These are phyloP conservation scores for Candida tammaniensis DNA, from an alignment of 805 yeast species.

Conservation along the genomic window DNA sequence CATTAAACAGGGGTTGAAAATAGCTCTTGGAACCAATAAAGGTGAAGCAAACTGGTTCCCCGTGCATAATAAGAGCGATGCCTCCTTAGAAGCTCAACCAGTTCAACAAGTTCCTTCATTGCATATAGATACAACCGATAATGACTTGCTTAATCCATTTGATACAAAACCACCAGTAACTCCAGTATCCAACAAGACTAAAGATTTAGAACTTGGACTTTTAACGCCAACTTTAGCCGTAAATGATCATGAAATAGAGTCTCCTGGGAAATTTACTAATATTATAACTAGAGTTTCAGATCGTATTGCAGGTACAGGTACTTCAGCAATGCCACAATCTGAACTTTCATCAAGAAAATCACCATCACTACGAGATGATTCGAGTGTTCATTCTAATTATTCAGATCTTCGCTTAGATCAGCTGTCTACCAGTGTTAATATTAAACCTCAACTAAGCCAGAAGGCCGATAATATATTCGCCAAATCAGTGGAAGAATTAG, in stretches of 20 bases:
- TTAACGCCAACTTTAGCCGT: conserved; percentile 11
- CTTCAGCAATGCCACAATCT: conserved; percentile 5
- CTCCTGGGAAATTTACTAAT: conserved; percentile 24
- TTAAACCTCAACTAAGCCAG: conserved; percentile 4
- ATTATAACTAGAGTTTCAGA: conserved; percentile 28
- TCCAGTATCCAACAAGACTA: conserved; percentile 7
- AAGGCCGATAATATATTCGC: too few species aligned
- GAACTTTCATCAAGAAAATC: conserved; percentile 5
- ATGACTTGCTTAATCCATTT: conserved; percentile 7
- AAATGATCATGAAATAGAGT: conserved; percentile 11
- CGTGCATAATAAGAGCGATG: neutral
- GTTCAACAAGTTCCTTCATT: conserved; percentile 12
- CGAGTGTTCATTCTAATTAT: neutral
- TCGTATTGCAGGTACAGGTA: conserved; percentile 34
- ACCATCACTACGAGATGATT: conserved; percentile 3
- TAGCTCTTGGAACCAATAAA: conserved; percentile 30
- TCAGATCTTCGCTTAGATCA: neutral
- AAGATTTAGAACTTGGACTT: conserved; percentile 20
- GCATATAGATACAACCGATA: conserved; percentile 16
- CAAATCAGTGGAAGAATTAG: conserved; percentile 11
- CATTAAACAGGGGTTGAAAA: conserved; percentile 29
- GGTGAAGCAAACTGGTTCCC: conserved; percentile 32
- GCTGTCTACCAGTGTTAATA: conserved; percentile 7
- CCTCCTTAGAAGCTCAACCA: neutral
- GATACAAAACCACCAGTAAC: conserved; percentile 2